Conservation (phyloP, 345 rosid species). For the Ricinus communis region DNA sequence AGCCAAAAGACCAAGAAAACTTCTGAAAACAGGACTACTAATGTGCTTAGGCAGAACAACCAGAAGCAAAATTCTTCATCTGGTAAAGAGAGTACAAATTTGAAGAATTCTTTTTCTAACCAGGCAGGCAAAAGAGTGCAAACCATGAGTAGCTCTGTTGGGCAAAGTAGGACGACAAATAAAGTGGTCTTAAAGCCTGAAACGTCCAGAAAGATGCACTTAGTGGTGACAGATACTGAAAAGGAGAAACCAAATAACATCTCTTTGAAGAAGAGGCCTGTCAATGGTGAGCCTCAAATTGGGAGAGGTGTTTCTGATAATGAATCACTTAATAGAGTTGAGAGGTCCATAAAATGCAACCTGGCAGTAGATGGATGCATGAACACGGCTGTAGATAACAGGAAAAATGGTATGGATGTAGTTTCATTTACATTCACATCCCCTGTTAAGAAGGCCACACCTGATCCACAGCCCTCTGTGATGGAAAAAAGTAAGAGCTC, state of each 20-base stretch:
- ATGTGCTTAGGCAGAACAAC: slow-evolving; percentile 58
- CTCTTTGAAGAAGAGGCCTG: slow-evolving; percentile 42
- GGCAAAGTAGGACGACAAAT: slow-evolving; percentile 38
- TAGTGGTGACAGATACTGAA: slow-evolving; percentile 21
- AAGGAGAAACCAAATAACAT: slow-evolving; percentile 47
- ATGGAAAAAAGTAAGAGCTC: slow-evolving; percentile 29
- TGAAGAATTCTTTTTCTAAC: slow-evolving; percentile 36
- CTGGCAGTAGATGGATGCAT: slow-evolving; percentile 36
- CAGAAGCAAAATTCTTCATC: slow-evolving; percentile 65
- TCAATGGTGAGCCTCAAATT: slow-evolving; percentile 30
- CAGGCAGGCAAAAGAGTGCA: slow-evolving; percentile 38
- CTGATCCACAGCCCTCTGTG: slow-evolving; percentile 33
- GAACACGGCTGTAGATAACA: slow-evolving; percentile 30
- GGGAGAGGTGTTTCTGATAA: slow-evolving; percentile 34
- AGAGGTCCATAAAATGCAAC: slow-evolving; percentile 43
- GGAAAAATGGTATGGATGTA: slow-evolving; percentile 59
- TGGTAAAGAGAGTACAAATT: slow-evolving; percentile 35
- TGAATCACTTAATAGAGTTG: slow-evolving; percentile 37
- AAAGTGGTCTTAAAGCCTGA: slow-evolving; percentile 40
- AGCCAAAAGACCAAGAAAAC: slow-evolving; percentile 40
- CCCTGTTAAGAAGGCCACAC: slow-evolving; percentile 51
- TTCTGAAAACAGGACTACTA: slow-evolving; percentile 30
- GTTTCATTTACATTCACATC: slow-evolving; percentile 88
- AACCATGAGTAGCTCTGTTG: slow-evolving; percentile 32
- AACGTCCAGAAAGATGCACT: slow-evolving; percentile 38